Percentiles rank a stretch among this genome's conserved stretches.
Evolutionary conservation across 352 stramenopile genomes (phyloP).

Genomic region (Phytopythium oedochilum): DNA sequence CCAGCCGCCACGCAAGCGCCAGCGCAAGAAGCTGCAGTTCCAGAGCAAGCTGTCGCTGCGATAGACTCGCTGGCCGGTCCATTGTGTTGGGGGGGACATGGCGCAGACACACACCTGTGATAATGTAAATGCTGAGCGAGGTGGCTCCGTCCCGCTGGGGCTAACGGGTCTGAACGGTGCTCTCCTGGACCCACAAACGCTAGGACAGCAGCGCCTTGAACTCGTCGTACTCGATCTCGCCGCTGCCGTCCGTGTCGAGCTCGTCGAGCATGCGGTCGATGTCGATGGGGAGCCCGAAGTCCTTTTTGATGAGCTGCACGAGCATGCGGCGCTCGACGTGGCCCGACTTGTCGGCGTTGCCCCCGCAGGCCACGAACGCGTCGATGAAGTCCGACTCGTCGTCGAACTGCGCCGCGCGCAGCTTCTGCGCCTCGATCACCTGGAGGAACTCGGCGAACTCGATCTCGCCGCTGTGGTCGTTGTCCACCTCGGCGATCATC

Average conservation of each 20-base stretch:
- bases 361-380: conserved; percentile 94
- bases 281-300: conserved; percentile 95
- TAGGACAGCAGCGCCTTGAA: conserved; percentile 92
- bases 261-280: conserved; percentile 96
- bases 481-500: conserved; percentile 94
- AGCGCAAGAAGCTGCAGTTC: conserved; percentile 68
- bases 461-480: conserved; percentile 94
- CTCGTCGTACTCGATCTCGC: conserved; percentile 96
- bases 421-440: conserved; percentile 97
- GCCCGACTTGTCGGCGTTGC: conserved; percentile 87
- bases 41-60: conserved; percentile 74
- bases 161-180: too few species aligned
- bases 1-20: conserved; percentile 41
- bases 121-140: neutral
- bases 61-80: conserved; percentile 23
- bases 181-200: neutral
- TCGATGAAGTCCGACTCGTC: conserved; percentile 98
- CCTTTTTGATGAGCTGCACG: conserved; percentile 95
- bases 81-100: neutral
- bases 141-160: neutral
- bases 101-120: neutral
- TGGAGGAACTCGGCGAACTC: conserved; percentile 97
- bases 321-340: conserved; percentile 88
- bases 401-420: conserved; percentile 91
- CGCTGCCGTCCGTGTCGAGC: conserved; percentile 92